A percentile compares a stretch with the other conserved stretches of the same genome.
Conservation (phyloP, 73 alveolate species). For the Diophrys sp. region DNA sequence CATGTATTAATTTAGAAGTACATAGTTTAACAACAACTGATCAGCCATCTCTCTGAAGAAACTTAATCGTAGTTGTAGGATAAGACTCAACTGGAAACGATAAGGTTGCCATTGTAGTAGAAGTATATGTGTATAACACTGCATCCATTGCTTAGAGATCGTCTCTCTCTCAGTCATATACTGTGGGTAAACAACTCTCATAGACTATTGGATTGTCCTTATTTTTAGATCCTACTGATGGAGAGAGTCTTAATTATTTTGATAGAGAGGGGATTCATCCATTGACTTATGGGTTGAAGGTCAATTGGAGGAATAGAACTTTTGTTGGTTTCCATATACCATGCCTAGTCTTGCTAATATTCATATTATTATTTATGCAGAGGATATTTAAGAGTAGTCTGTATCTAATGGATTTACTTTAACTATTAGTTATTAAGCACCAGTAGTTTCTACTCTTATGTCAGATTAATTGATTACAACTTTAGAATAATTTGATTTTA, state of each 20-base stretch:
- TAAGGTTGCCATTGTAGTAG: neutral
- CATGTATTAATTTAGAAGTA: neutral
- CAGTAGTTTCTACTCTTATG: constrained; percentile 2
- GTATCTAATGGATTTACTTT: neutral
- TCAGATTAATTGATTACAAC: neutral
- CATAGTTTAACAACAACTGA: neutral
- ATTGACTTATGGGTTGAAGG: neutral
- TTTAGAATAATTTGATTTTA: neutral
- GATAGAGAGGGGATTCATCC: neutral
- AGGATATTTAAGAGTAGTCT: neutral
- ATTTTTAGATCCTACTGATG: neutral
- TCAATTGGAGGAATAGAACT: neutral
- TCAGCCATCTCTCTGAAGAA: neutral
- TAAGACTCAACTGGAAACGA: neutral
- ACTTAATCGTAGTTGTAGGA: neutral
- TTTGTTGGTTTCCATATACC: neutral
- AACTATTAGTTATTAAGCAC: constrained; percentile 3
- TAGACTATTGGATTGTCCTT: neutral
- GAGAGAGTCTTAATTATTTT: no score
- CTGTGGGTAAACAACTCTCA: neutral
- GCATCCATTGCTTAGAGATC: neutral
- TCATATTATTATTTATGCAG: neutral
- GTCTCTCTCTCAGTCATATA: neutral
- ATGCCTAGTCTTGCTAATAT: neutral
- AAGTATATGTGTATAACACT: neutral